Conservation (phyloP, 108 stramenopile species). For the Chaetoceros muelleri region DNA sequence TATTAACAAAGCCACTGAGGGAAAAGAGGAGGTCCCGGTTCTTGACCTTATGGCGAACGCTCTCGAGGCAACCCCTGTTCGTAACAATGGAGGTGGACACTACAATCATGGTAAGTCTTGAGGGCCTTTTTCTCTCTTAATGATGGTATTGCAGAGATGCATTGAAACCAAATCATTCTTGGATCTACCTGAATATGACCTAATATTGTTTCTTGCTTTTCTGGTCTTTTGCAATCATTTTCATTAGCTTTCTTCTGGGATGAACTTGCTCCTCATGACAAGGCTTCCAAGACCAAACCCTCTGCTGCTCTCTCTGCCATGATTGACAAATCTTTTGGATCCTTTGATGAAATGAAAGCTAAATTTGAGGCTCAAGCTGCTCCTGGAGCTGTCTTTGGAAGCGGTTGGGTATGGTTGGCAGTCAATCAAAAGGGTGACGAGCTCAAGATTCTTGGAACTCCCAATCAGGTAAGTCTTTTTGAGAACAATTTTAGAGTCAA, state of each 20-base stretch:
- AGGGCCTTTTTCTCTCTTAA: not conserved
- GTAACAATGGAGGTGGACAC: slow-evolving; percentile 95
- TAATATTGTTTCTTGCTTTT: too few relatives aligned
- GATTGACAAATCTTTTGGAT: slow-evolving; percentile 85
- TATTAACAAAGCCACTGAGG: slow-evolving; percentile 79
- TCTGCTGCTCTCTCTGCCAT: slow-evolving; percentile 49
- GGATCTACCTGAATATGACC: too few relatives aligned
- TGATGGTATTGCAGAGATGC: not conserved
- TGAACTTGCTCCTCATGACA: slow-evolving; percentile 85
- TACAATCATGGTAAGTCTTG: slow-evolving; percentile 73
- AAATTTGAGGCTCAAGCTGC: slow-evolving; percentile 81
- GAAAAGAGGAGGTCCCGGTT: slow-evolving; percentile 67
- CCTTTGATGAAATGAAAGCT: slow-evolving; percentile 83
- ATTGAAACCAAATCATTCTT: too few relatives aligned
- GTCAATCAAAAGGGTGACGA: slow-evolving; percentile 71
- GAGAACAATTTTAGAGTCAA: too few relatives aligned
- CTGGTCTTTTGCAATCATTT: not conserved
- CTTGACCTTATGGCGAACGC: slow-evolving; percentile 75
- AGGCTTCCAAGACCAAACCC: slow-evolving; percentile 83
- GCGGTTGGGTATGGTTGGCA: slow-evolving; percentile 93
- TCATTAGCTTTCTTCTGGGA: slow-evolving; percentile 93
- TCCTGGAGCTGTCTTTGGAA: slow-evolving; percentile 92
- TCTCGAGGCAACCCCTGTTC: slow-evolving; percentile 75
- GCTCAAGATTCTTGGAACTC: slow-evolving; percentile 83
- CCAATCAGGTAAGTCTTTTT: too few relatives aligned